Evolutionary conservation across 768 basidiomycete species (phyloP), one percentile per base, ranked within the genome.

Genomic region (Tubosaeta sp.): DNA sequence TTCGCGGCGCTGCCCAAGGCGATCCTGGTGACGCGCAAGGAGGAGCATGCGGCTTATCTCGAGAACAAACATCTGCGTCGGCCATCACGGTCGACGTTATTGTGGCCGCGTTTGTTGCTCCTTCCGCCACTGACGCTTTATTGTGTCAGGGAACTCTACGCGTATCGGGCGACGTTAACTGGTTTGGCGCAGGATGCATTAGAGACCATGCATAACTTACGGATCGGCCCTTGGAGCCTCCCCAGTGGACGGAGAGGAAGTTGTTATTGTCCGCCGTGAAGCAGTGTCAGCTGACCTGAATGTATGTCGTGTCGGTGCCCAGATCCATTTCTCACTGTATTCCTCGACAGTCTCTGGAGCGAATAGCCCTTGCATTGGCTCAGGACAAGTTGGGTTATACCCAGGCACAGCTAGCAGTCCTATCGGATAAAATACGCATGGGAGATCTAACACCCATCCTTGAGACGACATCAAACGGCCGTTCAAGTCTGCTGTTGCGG

Each of bases 361-460:
- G 95, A 26, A 98, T 98, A 95, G 82, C 90, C 4, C 72, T 94
- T 4, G 79, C 90, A 16, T 77, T 98, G 3, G 93, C 90, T 1
- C 76, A 78, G 52, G 95, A 98, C 59, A 84, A 88, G 62, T 75
- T 95, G 39, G 71, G 79, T 25, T 86, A 91, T 53, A 72, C 74
- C 2, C 70, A 80, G 5, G 70, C 72, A 5, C 85, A 92, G 60
- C 76, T 97, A n/a, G 76, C 74, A 4, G 74, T 69, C 8, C 72
- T 98, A 14, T 81, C 86, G 1, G 65, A 68, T 14, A 81, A 85
- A 58, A 81, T 97, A 44, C 77, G 79, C 38, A 66, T 79, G 26
- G 95, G 95, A 0, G 92, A 97, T 67, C 74, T 97, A 55, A 93
- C 92, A 3, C 79, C 91, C 16, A 86, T 97, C 6, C 77, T 95